Base-by-base conservation (phyloP, 2,329 filamentous ascomycete genomes). In the Zasmidium angulare region DNA sequence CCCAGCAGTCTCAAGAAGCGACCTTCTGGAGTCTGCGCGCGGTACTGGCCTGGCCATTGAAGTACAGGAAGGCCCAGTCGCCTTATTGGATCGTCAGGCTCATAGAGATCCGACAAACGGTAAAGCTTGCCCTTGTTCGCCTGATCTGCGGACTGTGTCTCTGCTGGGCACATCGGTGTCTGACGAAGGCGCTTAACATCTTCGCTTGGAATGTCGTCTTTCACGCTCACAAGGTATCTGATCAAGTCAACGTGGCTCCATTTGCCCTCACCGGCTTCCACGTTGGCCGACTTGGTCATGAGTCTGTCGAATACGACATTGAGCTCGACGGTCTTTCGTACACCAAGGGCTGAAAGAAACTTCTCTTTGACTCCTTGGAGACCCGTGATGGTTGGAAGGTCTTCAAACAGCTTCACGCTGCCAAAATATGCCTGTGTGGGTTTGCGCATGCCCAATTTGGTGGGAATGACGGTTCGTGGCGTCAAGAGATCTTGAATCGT, bases 241-340 rank as follows among this genome's bases (percentile, higher is more conserved):
- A 99, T 92, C 23, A 99, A 81, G 72, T 99, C 93, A 61, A 96
- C 87, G 72, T 98, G 93, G 59, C 91, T 97, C 90, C 91, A 96
- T 73, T 87, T 83, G 21, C 78, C 76, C 21, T 79, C 80, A 23
- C 83, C 82, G 20, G 77, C 74, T 20, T 73, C 71, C n/a, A 80
- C 79, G 10, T 74, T 74, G 14, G 79, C 70, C 0, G 86, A 80
- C 17, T 83, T 82, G 53, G 84, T 87, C 66, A 97, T 83, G 47
- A 99, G 82, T 48, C 93, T 85, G 22, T 90, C 89, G 69, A 99
- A 98, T 26, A 99, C 96, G 26, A 96, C 93, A 29, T 91, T 91
- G 1, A 99, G 79, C 67, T 99, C 95, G 20, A 99, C 88, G 0
- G 95, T 99, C 78, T 98, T 98, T 60, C 95, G 87, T 23, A 99